Evolutionary conservation across 202 grass and related monocot species (phyloP).

Genomic region (Setaria italica): DNA sequence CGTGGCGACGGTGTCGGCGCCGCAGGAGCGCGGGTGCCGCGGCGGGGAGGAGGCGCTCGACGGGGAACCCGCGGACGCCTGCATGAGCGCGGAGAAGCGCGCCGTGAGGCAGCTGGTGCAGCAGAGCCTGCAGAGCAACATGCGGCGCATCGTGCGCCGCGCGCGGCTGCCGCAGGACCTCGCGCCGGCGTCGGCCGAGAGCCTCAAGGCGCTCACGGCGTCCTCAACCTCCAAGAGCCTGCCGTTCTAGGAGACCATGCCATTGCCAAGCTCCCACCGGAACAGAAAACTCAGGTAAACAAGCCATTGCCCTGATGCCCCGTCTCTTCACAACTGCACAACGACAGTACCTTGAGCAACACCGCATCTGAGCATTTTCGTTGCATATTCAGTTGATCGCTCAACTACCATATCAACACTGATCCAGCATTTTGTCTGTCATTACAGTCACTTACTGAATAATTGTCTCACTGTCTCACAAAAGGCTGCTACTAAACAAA

Average conservation of each 20-base stretch:
- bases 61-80: slow-evolving; percentile 34
- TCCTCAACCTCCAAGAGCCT: slow-evolving; percentile 92
- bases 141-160: slow-evolving; percentile 79
- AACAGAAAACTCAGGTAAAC: slow-evolving; percentile 38
- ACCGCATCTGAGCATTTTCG: background rate
- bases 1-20: slow-evolving; percentile 55
- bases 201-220: slow-evolving; percentile 58
- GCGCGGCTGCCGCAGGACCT: slow-evolving; percentile 79
- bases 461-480: background rate
- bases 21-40: slow-evolving; percentile 44
- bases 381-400: slow-evolving; percentile 7
- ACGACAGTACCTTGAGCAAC: background rate
- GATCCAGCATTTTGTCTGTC: slow-evolving; percentile 44
- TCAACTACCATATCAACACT: slow-evolving; percentile 13
- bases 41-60: background rate
- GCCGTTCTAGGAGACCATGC: slow-evolving; percentile 60
- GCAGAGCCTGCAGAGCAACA: slow-evolving; percentile 96
- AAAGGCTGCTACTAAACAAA: slow-evolving; percentile 21
- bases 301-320: background rate
- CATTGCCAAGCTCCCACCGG: background rate
- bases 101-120: slow-evolving; percentile 88
- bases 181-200: slow-evolving; percentile 54
- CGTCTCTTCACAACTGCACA: background rate
- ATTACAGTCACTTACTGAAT: background rate
- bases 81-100: slow-evolving; percentile 80